Percentiles rank a stretch among this genome's conserved stretches.
Evolutionary conservation across 1,139 yeast species (phyloP).

Genomic region (Candida sojae): DNA sequence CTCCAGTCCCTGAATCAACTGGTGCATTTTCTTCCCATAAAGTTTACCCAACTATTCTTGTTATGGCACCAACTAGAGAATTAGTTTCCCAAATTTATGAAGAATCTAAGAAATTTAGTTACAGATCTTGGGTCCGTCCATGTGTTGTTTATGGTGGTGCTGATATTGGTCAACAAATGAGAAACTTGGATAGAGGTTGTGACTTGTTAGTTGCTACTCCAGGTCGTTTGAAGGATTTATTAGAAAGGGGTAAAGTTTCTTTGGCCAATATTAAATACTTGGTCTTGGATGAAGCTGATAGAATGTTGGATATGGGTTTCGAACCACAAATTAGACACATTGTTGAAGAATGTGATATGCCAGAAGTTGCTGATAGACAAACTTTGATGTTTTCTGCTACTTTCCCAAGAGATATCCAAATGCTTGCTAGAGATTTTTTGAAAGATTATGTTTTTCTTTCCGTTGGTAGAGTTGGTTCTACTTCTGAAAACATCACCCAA

Average conservation of each 20-base stretch:
- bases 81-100: constrained; percentile 95
- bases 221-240: constrained; percentile 94
- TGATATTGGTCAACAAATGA: constrained; percentile 83
- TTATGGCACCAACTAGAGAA: constrained; percentile 98
- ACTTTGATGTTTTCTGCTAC: constrained; percentile 98
- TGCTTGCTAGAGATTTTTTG: constrained; percentile 95
- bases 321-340: constrained; percentile 99
- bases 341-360: constrained; percentile 98
- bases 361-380: constrained; percentile 86
- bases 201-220: constrained; percentile 97
- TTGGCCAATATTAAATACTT: constrained; percentile 87
- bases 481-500: constrained; percentile 97
- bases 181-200: constrained; percentile 91
- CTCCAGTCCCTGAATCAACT: constrained; percentile 54
- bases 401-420: constrained; percentile 96
- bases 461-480: constrained; percentile 98
- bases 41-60: constrained; percentile 92
- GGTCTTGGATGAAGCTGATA: constrained; percentile 98
- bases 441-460: constrained; percentile 93
- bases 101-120: constrained; percentile 92
- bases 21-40: constrained; percentile 68
- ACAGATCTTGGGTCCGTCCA: constrained; percentile 98
- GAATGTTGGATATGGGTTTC: constrained; percentile 99
- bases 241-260: constrained; percentile 93
- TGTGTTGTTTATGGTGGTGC: constrained; percentile 99